Percentiles rank a stretch among this genome's conserved stretches.
Evolutionary conservation across 352 stramenopile genomes (phyloP).

Genomic region (Phytopythium chamaehyphon): DNA sequence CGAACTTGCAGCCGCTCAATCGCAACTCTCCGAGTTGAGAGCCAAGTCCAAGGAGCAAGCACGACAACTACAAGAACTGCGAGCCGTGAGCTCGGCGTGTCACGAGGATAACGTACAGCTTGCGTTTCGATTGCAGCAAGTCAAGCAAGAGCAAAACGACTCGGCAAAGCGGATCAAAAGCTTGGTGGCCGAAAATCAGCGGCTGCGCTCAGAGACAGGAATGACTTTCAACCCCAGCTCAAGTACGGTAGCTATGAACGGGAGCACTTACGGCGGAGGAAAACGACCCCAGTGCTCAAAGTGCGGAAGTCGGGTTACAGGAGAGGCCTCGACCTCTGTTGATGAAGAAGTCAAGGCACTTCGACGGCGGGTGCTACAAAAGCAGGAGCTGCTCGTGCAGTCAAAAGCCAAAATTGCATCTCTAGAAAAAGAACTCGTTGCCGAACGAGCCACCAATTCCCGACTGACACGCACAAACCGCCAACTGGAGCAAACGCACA

Average conservation of each 20-base stretch:
- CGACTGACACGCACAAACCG: conserved; percentile 36
- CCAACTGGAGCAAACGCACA: conserved; percentile 20
- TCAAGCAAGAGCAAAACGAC: conserved; percentile 19
- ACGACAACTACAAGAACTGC: conserved; percentile 27
- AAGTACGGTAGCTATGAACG: no score
- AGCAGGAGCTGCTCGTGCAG: conserved; percentile 45
- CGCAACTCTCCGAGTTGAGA: conserved; percentile 18
- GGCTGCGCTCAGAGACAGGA: conserved; percentile 25
- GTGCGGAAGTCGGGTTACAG: no score
- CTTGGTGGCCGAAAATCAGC: conserved; percentile 28
- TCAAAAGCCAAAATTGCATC: conserved; percentile 37
- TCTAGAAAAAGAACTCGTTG: conserved; percentile 25
- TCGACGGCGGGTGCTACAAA: conserved; percentile 47
- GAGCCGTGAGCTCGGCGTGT: conserved; percentile 22
- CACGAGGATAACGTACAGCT: conserved; percentile 34
- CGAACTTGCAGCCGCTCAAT: conserved; percentile 19
- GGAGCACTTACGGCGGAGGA: no score
- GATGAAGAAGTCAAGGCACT: conserved; percentile 35
- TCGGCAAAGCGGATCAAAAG: conserved; percentile 29
- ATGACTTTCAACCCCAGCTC: no score
- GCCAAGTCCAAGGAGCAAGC: conserved; percentile 40
- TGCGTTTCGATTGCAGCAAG: conserved; percentile 24
- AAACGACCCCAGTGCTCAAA: no score
- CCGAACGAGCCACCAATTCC: conserved; percentile 29
- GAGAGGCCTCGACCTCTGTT: no score